Percentiles rank a stretch among this genome's conserved stretches.
Evolutionary conservation across 768 basidiomycete genomes (phyloP).

Genomic region (Hysterangium stoloniferum): DNA sequence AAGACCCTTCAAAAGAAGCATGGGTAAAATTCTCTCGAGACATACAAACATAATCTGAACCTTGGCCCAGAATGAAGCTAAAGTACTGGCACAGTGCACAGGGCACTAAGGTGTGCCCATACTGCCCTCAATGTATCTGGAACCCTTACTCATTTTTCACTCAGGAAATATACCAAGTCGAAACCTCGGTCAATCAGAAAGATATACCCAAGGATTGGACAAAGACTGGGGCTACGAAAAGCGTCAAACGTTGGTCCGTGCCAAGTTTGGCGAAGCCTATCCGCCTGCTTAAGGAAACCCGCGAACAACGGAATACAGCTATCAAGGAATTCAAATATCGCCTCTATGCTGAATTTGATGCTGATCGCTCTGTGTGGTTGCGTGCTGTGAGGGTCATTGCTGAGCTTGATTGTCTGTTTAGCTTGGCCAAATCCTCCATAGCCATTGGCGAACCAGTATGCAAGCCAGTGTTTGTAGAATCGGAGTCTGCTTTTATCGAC

Average conservation of each 20-base stretch:
- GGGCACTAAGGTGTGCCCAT: conserved; percentile 62
- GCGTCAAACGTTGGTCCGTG: conserved; percentile 68
- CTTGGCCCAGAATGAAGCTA: conserved; percentile 40
- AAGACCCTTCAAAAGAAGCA: conserved; percentile 58
- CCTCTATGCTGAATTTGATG: conserved; percentile 74
- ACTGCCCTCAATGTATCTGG: not conserved
- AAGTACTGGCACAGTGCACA: conserved; percentile 69
- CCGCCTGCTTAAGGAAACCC: conserved; percentile 84
- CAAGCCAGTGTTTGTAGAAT: conserved; percentile 80
- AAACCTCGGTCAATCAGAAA: conserved; percentile 52
- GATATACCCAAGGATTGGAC: conserved; percentile 79
- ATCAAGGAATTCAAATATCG: conserved; percentile 80
- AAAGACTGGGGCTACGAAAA: conserved; percentile 73
- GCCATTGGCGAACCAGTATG: conserved; percentile 93
- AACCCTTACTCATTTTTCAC: not conserved
- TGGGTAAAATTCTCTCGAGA: conserved; percentile 37
- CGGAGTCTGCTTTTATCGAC: conserved; percentile 70
- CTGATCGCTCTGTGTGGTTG: conserved; percentile 74
- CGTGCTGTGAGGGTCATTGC: conserved; percentile 79
- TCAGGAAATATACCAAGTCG: conserved; percentile 87
- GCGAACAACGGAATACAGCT: conserved; percentile 74
- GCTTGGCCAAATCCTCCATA: conserved; percentile 80
- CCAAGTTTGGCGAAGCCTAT: conserved; percentile 64
- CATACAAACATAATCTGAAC: conserved; percentile 2
- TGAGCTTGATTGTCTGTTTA: conserved; percentile 94